Base-by-base conservation (phyloP, 202 grass and related monocot species). In the Eragrostis tef region DNA sequence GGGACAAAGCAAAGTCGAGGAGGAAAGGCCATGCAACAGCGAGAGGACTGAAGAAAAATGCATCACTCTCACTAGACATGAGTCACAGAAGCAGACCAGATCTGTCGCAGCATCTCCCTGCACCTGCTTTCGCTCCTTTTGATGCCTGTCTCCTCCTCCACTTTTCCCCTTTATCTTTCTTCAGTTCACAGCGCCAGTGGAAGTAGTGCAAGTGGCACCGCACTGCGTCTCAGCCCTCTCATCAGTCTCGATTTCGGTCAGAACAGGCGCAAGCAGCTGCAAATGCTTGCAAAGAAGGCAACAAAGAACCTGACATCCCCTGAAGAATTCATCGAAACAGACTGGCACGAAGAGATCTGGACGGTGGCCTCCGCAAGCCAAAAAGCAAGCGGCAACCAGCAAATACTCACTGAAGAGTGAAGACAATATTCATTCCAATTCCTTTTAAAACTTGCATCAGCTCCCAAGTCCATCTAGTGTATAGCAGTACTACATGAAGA, bases 61-160 rank as follows among this genome's bases (percentile, higher is more conserved):
- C 56, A 67, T 14, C 16, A 34, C 4, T 2, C 4, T 34, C 1
- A 10, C 73, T 5, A 36, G 77, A 69, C 77, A 81, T 34, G 44
- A 57, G 70, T 46, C 84, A 64, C 71, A 85, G 29, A 22, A 78
- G 78, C 66, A 89, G 87, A 86, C 87, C 83, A 86, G 87, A 89
- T 86, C 87, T 89, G 87, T 79, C 79, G 59, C 87, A 79, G 83
- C 83, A 89, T 86, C 73, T 89, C 79, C 83, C 72, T 65, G 49
- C 79, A 53, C 51, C 24, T 3, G 59, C 87, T 89, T 89, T 89
- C 87, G 83, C 87, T 83, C 52, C 87, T 89, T 86, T 89, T 86
- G 79, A 89, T 86, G 87, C 67, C 50, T 82, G 83, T 89, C 78
- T 67, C 79, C 65, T 72, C 60, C 27, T 43, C 73, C n/a, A 44